phyloP scores from a whole-genome alignment of 176 grass and related monocot genomes.

The Hyparrhenia diplandra region DNA sequence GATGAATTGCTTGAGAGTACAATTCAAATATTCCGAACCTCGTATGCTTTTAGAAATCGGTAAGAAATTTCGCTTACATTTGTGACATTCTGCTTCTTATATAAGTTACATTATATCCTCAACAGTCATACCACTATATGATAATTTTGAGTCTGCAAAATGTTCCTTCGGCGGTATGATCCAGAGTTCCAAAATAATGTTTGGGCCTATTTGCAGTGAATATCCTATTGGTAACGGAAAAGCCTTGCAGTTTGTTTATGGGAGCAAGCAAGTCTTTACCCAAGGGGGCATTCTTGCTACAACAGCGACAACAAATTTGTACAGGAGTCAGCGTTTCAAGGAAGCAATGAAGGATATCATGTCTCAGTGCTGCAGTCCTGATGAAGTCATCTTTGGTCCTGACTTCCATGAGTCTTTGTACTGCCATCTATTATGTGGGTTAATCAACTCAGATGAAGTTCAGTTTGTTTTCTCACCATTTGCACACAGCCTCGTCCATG shows the following conservation, averaged over 20 bases:
- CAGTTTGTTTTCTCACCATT: constrained; percentile 65
- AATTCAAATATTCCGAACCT: constrained; percentile 75
- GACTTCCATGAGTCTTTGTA: constrained; percentile 82
- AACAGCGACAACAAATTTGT: constrained; percentile 80
- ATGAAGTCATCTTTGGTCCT: constrained; percentile 73
- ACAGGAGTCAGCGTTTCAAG: constrained; percentile 53
- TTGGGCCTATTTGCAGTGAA: constrained; percentile 37
- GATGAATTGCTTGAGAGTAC: constrained; percentile 82
- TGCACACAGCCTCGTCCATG: constrained; percentile 75
- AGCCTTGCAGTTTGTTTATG: constrained; percentile 78
- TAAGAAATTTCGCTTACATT: constrained; percentile 27
- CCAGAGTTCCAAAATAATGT: not conserved
- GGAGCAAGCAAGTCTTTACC: constrained; percentile 71
- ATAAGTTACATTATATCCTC: not conserved
- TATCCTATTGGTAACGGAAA: constrained; percentile 77
- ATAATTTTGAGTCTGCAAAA: not conserved
- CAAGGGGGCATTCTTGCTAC: constrained; percentile 66
- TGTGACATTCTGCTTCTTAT: not conserved
- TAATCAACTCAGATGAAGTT: constrained; percentile 74
- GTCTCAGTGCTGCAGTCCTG: constrained; percentile 63
- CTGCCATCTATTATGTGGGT: constrained; percentile 81
- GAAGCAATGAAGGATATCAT: constrained; percentile 67
- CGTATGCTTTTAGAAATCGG: constrained; percentile 87
- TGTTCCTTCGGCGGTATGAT: not conserved
- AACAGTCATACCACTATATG: not conserved